Percentiles rank a stretch among this genome's conserved stretches.
phyloP scores from a whole-genome alignment of 2,329 filamentous ascomycete genomes.

The Xylariaceae sp. region DNA sequence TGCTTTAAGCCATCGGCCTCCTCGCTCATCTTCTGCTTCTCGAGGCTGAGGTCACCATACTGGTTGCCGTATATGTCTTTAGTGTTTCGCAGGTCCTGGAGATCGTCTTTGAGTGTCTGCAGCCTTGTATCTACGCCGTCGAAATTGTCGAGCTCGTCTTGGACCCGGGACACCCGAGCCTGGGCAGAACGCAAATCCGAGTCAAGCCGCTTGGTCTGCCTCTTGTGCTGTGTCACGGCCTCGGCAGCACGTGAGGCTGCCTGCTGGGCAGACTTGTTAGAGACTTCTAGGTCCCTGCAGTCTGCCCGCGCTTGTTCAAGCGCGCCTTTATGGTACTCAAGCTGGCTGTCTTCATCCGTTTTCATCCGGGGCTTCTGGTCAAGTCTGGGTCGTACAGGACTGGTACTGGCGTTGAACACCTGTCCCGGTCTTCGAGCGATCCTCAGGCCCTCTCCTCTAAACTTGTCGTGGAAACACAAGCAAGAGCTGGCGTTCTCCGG shows the following conservation, averaged over 20 bases:
- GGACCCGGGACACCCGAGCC: slow-evolving; percentile 44
- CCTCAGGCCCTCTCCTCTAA: slow-evolving; percentile 51
- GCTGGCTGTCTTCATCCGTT: slow-evolving; percentile 63
- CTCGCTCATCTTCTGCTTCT: slow-evolving; percentile 40
- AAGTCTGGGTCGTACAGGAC: slow-evolving; percentile 37
- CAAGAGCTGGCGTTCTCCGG: slow-evolving; percentile 67
- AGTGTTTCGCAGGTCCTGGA: slow-evolving; percentile 43
- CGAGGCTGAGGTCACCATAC: slow-evolving; percentile 43
- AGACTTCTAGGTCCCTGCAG: slow-evolving; percentile 41
- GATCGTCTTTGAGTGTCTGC: slow-evolving; percentile 47
- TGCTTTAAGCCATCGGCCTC: slow-evolving; percentile 33
- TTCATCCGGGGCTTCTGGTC: slow-evolving; percentile 63
- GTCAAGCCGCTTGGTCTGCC: slow-evolving; percentile 34
- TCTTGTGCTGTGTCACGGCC: slow-evolving; percentile 39
- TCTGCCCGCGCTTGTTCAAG: slow-evolving; percentile 49
- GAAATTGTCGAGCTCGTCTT: slow-evolving; percentile 57
- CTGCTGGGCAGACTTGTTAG: slow-evolving; percentile 39
- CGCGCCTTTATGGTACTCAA: slow-evolving; percentile 43
- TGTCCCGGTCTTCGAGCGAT: slow-evolving; percentile 38
- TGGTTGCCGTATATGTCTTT: slow-evolving; percentile 44
- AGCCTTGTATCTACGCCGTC: slow-evolving; percentile 63
- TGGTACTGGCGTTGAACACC: slow-evolving; percentile 22
- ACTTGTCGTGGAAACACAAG: slow-evolving; percentile 58
- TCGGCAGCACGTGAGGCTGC: slow-evolving; percentile 39
- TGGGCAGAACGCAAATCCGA: slow-evolving; percentile 51